phyloP scores from a whole-genome alignment of 371 early-diverging fungal genomes.

The Mucor saturninus region DNA sequence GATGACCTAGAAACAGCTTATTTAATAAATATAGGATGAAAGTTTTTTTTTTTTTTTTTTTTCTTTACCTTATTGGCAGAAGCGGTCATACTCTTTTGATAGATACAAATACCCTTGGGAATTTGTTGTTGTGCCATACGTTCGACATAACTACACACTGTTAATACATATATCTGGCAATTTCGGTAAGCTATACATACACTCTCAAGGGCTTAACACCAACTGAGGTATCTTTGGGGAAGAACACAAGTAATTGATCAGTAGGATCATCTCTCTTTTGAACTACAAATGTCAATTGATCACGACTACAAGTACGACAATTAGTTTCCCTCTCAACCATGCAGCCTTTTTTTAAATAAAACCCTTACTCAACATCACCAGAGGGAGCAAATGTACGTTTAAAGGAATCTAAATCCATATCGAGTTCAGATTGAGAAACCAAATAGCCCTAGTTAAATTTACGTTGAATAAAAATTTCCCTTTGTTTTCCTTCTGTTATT shows the following conservation, averaged over 20 bases:
- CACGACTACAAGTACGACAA: constrained; percentile 61
- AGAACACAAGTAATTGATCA: constrained; percentile 90
- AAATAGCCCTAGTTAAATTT: constrained; percentile 73
- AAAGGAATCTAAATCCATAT: constrained; percentile 87
- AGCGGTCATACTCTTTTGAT: constrained; percentile 83
- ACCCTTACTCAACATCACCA: constrained; percentile 81
- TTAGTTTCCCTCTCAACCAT: not conserved
- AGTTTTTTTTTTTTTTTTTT: constrained; percentile 4
- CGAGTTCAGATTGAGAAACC: constrained; percentile 81
- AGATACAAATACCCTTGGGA: constrained; percentile 85
- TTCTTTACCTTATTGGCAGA: constrained; percentile 81
- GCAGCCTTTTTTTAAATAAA: too few relatives aligned
- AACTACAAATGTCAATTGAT: constrained; percentile 84
- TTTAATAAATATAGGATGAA: not conserved
- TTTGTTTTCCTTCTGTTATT: not conserved
- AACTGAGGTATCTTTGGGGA: constrained; percentile 89
- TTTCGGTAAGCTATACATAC: constrained; percentile 48
- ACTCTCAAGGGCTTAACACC: constrained; percentile 92
- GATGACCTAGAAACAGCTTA: constrained; percentile 50
- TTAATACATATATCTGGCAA: too few relatives aligned
- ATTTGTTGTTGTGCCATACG: constrained; percentile 87
- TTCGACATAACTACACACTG: constrained; percentile 66
- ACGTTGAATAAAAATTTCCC: not conserved
- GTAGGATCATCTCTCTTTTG: constrained; percentile 81
- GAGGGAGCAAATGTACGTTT: constrained; percentile 66